Evolutionary conservation across 192 early-diverging fungal genomes (phyloP), one percentile per base, ranked within the genome.

Genomic region (Dissophora ornata): DNA sequence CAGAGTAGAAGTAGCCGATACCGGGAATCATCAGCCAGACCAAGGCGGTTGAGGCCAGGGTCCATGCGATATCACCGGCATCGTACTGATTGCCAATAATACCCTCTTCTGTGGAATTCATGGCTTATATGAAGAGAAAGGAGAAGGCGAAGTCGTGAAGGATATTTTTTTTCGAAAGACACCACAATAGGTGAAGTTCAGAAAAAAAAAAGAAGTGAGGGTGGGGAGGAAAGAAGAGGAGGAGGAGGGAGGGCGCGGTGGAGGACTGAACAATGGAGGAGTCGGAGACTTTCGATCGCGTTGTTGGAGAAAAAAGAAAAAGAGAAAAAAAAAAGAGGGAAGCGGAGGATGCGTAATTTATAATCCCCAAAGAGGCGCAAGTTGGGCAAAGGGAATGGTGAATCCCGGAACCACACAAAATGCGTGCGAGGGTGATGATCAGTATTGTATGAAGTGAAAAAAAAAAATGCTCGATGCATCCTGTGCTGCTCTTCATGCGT

Each of bases 11-110:
- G 81, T 96, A 90, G 5, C 95, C 96, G 28, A 99, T 88, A 36
- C 94, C 97, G 1, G 97, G 97, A 24, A 90, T 89, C 96, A 99
- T 99, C 63, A 98, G 83, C 80, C 95, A 95, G 38, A 98, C 95
- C 41, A 97, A 77, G 1, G 90, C 91, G 4, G 94, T 83, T 19
- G 86, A 84, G 32, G 85, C 57, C 25, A 94, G 69, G n/a, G 94
- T 85, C 85, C 85, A 93, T 8, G 88, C 83, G 21, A 90, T 89
- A 61, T 91, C 90, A 42, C 86, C 86, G 0, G 77, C 53, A 56
- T 67, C 44, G 48, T 51, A 71, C 16, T 61, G n/a, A 10, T 62
- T 63, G 6, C 69, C 62, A 16, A 65, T 66, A n/a, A n/a, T n/a
- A n/a, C n/a, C n/a, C n/a, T n/a, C n/a, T n/a, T 50, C 49, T 59